Evolutionary conservation across 2,329 filamentous ascomycete genomes (phyloP), one percentile per base, ranked within the genome.

Genomic region (Talaromyces sp.): DNA sequence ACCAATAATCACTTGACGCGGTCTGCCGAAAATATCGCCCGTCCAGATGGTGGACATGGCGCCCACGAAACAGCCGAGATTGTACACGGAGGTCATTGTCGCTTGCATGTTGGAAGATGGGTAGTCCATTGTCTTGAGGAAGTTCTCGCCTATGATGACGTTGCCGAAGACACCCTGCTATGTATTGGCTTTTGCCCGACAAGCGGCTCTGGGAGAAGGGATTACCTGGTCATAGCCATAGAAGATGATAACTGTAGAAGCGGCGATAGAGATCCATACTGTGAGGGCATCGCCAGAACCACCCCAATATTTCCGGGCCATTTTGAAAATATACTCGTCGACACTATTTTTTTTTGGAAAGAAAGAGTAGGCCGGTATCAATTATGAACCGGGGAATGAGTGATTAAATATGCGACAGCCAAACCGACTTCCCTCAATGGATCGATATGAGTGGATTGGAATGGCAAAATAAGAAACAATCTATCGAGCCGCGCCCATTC

Each of bases 241-340:
- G 70, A 84, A 83, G 62, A 83, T 75, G 24, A 84, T 72, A 4
- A 84, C 81, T 0, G 81, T 84, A 1, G 78, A 81, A 0, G 82
- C 81, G 13, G 82, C 81, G 19, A 84, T 73, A 5, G 80, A 82
- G 48, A 84, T 84, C 82, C 82, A 84, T 16, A 84, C 75, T 0
- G 82, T 84, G n/a, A 84, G 75, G 33, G 75, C 72, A 66, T 82
- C 77, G 37, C 82, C 82, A 48, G 81, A 82, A 39, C 82, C 82
- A 67, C 82, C 82, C 58, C 84, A 78, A 66, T 83, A 84, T 69
- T 78, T 81, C 52, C 78, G 78, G 35, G 77, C 77, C 79, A 85
- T 78, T 9, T 35, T 56, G 33, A 56, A 31, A 7, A 31, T 31
- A 31, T 31, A 6, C 5, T 31, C 3, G 5, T 7, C 7, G 4